phyloP scores from a whole-genome alignment of 495 filamentous ascomycete species.

The Alectoria sarmentosa region DNA sequence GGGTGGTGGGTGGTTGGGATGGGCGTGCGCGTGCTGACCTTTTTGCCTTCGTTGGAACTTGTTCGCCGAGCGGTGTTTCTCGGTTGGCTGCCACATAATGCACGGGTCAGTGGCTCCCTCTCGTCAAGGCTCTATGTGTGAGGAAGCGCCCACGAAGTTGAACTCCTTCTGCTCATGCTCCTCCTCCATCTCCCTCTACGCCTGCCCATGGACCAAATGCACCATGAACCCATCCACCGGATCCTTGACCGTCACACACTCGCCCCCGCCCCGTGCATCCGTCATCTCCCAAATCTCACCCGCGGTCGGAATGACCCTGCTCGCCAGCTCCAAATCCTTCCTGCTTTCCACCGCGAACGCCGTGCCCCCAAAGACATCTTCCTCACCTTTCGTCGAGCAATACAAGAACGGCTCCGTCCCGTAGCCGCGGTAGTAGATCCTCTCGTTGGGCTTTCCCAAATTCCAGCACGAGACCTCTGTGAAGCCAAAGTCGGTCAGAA shows the following conservation, averaged over 20 bases:
- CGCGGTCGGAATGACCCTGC: slow-evolving; percentile 23
- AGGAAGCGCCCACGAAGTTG: slow-evolving; percentile 7
- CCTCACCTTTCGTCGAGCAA: slow-evolving; percentile 40
- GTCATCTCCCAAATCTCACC: slow-evolving; percentile 27
- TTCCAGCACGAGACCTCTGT: slow-evolving; percentile 30
- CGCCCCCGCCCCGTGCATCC: slow-evolving; percentile 33
- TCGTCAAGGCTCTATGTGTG: too few species aligned
- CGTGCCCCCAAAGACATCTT: slow-evolving; percentile 47
- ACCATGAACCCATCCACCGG: slow-evolving; percentile 33
- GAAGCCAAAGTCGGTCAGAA: slow-evolving; percentile 54
- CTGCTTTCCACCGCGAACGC: slow-evolving; percentile 50
- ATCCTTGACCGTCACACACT: slow-evolving; percentile 32
- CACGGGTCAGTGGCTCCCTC: background rate
- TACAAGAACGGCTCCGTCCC: slow-evolving; percentile 53
- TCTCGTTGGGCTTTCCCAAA: slow-evolving; percentile 33
- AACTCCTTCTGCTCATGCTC: background rate
- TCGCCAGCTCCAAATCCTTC: slow-evolving; percentile 42
- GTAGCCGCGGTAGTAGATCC: slow-evolving; percentile 53
- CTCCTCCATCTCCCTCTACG: slow-evolving; percentile 9
- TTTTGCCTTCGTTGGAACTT: slow-evolving; percentile 7
- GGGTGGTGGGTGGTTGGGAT: slow-evolving; percentile 6
- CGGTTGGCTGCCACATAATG: background rate
- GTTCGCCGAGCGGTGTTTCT: slow-evolving; percentile 13
- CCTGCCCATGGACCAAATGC: slow-evolving; percentile 33
- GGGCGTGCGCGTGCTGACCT: slow-evolving; percentile 14